These are phyloP conservation scores for Boletus fagicola DNA, from an alignment of 768 basidiomycete genomes.

Conservation along the genomic window DNA sequence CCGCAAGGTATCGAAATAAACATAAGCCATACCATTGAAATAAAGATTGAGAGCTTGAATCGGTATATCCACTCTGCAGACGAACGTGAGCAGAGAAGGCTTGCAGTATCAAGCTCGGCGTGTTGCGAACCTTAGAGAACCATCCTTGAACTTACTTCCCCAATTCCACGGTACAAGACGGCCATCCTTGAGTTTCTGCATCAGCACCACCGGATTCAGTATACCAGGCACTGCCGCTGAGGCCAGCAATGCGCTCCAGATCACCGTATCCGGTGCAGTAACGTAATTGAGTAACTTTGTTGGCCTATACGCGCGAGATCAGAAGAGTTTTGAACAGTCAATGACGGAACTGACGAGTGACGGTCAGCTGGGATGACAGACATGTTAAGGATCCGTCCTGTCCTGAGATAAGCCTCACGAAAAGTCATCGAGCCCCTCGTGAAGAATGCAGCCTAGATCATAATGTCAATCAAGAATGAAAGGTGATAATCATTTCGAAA, in stretches of 20 bases:
- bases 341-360: constrained; percentile 60
- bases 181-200: constrained; percentile 86
- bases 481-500: neutral
- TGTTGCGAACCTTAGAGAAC: constrained; percentile 66
- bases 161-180: constrained; percentile 88
- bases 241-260: constrained; percentile 79
- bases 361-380: constrained; percentile 89
- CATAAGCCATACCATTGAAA: constrained; percentile 62
- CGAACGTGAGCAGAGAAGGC: neutral
- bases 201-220: constrained; percentile 89
- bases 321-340: constrained; percentile 5
- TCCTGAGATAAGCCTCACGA: constrained; percentile 88
- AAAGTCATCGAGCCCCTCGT: constrained; percentile 94
- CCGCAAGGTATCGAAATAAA: neutral
- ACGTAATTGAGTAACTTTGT: constrained; percentile 95
- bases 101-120: neutral
- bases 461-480: neutral
- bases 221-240: constrained; percentile 96
- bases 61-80: constrained; percentile 85
- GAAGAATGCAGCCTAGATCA: constrained; percentile 73
- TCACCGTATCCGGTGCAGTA: constrained; percentile 89
- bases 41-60: constrained; percentile 84
- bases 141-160: constrained; percentile 93
- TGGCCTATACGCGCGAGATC: constrained; percentile 49
- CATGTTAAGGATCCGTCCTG: constrained; percentile 91